Conservation (phyloP, 176 grass and related monocot genomes). For the Typha latifolia region DNA sequence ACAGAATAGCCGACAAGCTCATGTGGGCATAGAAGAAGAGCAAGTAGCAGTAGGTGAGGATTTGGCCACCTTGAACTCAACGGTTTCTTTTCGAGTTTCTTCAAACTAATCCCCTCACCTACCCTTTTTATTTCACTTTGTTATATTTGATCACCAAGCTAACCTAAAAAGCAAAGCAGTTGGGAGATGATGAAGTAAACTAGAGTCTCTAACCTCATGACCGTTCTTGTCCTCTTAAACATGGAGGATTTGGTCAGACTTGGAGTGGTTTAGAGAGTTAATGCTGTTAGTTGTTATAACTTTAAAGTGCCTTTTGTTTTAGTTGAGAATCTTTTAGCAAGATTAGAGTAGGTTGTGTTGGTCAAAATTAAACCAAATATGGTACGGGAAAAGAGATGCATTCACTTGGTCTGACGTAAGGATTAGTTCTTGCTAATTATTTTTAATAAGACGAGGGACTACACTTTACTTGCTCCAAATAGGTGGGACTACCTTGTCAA, state of each 20-base stretch:
- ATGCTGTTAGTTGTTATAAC: too few relatives aligned
- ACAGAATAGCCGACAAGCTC: too few relatives aligned
- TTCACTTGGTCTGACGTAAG: too few relatives aligned
- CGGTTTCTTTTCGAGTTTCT: not conserved
- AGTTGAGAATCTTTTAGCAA: too few relatives aligned
- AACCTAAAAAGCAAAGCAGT: not conserved
- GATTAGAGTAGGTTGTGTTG: too few relatives aligned
- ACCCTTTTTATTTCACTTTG: not conserved
- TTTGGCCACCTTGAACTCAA: conserved; percentile 12
- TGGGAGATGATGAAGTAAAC: not conserved
- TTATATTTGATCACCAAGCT: not conserved
- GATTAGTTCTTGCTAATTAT: too few relatives aligned
- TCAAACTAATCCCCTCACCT: not conserved
- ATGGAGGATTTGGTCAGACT: not conserved
- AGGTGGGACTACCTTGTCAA: too few relatives aligned
- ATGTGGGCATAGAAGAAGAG: too few relatives aligned
- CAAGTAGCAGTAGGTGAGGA: not conserved
- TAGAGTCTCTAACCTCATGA: not conserved
- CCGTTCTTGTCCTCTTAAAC: not conserved
- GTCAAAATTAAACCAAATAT: too few relatives aligned
- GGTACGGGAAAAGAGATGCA: too few relatives aligned
- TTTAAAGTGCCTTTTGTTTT: not conserved
- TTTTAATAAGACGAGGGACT: too few relatives aligned
- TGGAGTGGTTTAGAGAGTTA: not conserved
- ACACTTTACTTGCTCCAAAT: too few relatives aligned